Percentiles rank a stretch among this genome's conserved stretches.
Conservation (phyloP, 2,329 filamentous ascomycete species). For the Lasiodiplodia sp. region DNA sequence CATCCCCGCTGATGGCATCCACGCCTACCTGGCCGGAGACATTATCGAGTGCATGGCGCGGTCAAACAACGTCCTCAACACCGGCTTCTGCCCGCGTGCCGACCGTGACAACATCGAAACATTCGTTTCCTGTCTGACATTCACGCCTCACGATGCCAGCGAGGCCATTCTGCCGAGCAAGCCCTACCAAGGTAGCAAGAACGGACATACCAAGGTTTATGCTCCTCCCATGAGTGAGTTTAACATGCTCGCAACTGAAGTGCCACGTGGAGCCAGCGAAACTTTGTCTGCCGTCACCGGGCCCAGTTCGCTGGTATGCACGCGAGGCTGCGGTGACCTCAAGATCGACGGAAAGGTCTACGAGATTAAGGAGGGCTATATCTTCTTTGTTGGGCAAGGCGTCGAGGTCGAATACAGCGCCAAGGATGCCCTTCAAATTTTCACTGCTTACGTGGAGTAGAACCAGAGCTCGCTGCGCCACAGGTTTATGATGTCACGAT, state of each 20-base stretch:
- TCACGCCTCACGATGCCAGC: slow-evolving; percentile 65
- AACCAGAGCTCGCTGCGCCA: background rate
- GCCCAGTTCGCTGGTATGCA: slow-evolving; percentile 93
- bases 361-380: slow-evolving; percentile 66
- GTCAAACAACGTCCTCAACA: slow-evolving; percentile 76
- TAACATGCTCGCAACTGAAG: slow-evolving; percentile 67
- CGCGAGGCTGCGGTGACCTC: slow-evolving; percentile 76
- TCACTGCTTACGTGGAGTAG: slow-evolving; percentile 56
- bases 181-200: slow-evolving; percentile 78
- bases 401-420: slow-evolving; percentile 57
- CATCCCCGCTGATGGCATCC: slow-evolving; percentile 76
- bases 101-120: slow-evolving; percentile 70
- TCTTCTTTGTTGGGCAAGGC: slow-evolving; percentile 72
- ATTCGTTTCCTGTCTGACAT: slow-evolving; percentile 69
- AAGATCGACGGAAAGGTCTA: slow-evolving; percentile 60
- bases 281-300: slow-evolving; percentile 69
- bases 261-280: slow-evolving; percentile 67
- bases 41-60: slow-evolving; percentile 83
- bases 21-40: slow-evolving; percentile 75
- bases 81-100: slow-evolving; percentile 73
- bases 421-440: slow-evolving; percentile 54
- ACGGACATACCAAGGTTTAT: slow-evolving; percentile 69
- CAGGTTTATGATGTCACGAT: background rate
- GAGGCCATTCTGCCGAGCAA: slow-evolving; percentile 82
- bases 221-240: slow-evolving; percentile 76